Evolutionary conservation across 768 basidiomycete species (phyloP).

Genomic region (Mycena epipterygia): DNA sequence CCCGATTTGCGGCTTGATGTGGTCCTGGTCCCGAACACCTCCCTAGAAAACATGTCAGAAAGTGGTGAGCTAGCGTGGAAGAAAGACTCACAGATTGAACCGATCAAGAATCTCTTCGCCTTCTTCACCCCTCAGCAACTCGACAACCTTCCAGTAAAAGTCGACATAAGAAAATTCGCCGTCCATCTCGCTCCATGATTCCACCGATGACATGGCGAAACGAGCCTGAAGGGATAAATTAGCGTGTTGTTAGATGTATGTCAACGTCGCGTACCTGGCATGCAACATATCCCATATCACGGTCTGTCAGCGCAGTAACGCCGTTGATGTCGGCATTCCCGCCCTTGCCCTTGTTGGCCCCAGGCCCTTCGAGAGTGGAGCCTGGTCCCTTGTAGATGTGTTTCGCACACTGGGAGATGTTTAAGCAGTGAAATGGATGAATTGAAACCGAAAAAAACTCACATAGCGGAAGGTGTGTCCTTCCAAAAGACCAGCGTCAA

Average conservation of each 20-base stretch:
- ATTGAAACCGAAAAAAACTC: neutral
- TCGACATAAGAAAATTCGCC: neutral
- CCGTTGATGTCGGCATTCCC: constrained; percentile 5
- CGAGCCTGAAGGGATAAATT: neutral
- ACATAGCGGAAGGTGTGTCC: neutral
- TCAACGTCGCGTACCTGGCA: constrained; percentile 13
- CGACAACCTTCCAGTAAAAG: constrained; percentile 10
- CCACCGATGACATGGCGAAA: neutral
- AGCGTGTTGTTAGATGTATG: no score
- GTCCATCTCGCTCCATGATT: neutral
- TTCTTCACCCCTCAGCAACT: neutral
- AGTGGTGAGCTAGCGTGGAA: neutral
- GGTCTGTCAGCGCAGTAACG: neutral
- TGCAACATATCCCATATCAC: constrained; percentile 3
- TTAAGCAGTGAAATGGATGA: neutral
- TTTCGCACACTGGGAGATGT: neutral
- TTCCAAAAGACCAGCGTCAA: neutral
- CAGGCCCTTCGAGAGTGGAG: neutral
- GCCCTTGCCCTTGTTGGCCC: neutral
- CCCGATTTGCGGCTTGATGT: no score
- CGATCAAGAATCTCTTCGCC: constrained; percentile 4
- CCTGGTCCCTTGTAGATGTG: neutral
- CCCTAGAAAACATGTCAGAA: neutral
- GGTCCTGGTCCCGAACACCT: neutral
- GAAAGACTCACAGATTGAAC: constrained; percentile 6